Evolutionary conservation across 306 rosid genomes (phyloP), one percentile per base, ranked within the genome.

Genomic region (Sindora glabra): DNA sequence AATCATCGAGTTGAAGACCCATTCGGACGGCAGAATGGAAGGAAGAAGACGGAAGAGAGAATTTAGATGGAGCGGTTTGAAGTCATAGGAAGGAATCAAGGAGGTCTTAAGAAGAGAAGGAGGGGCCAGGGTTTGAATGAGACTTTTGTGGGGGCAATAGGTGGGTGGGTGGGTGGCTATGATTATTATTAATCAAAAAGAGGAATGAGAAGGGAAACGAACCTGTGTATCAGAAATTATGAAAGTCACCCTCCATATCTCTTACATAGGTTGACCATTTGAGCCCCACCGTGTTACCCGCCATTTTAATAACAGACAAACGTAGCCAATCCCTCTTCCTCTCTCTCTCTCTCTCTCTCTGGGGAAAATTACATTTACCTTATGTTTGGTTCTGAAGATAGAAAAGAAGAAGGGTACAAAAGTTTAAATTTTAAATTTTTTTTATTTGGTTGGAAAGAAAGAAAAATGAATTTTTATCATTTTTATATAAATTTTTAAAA

Each of bases 121-220:
- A 68, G 59, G 8, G 47, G 15, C 69, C n/a, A 78, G 87, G 69
- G 73, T 75, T 65, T 74, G 82, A 69, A 70, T 48, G 73, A 64
- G 86, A 83, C 78, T 69, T 51, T 68, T 75, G 87, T 77, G 84
- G 81, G 80, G 86, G 40, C 74, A 46, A 24, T 81, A 79, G 85
- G 83, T 82, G 94, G 81, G 95, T 83, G 92, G 89, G 86, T 85
- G 95, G 94, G 82, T 87, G 87, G 87, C 80, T 81, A 73, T 72
- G 82, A 86, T 86, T 86, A 81, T 83, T 76, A 81, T 67, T 51
- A 70, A 88, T 89, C 89, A 73, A 88, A 77, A 58, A 69, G 65
- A 73, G 75, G 82, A 86, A 80, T 83, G 86, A 83, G 89, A 74
- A 81, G 75, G 41, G 84, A 57, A 78, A 78, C 78, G 95, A 92